Conservation (phyloP, 1,139 yeast species). For the Hansenula lynferdii region DNA sequence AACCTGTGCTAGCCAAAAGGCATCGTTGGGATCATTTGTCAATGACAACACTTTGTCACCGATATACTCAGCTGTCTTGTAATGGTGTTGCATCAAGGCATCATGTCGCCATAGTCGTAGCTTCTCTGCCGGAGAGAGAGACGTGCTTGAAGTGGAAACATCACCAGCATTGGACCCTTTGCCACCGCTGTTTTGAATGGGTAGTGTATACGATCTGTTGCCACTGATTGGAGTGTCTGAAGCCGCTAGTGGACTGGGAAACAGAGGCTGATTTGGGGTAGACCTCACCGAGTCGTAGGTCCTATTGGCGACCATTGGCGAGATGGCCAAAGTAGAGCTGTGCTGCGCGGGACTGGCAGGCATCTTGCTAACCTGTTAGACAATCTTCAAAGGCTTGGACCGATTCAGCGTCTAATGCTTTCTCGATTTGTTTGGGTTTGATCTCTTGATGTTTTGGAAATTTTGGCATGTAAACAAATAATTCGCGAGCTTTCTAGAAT, state of each 20-base stretch:
- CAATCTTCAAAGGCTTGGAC: not conserved
- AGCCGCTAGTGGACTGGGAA: slow-evolving; percentile 22
- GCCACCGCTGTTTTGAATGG: slow-evolving; percentile 1
- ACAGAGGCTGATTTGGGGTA: slow-evolving; percentile 22
- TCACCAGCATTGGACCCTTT: not conserved
- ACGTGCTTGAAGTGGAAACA: not conserved
- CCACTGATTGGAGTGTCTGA: too few species aligned
- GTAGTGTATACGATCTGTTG: too few species aligned
- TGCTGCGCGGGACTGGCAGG: slow-evolving; percentile 28
- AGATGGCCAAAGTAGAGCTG: slow-evolving; percentile 26
- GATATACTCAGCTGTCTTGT: slow-evolving; percentile 82
- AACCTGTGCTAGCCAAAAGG: slow-evolving; percentile 95
- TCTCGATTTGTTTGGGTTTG: not conserved
- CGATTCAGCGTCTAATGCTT: too few species aligned
- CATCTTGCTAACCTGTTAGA: not conserved
- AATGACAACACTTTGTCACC: slow-evolving; percentile 87
- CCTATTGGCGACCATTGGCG: slow-evolving; percentile 24
- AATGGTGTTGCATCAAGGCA: slow-evolving; percentile 90
- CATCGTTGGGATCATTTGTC: slow-evolving; percentile 80
- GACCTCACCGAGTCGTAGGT: slow-evolving; percentile 20
- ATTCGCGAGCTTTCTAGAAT: not conserved
- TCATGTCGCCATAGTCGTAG: slow-evolving; percentile 92
- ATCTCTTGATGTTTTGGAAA: not conserved
- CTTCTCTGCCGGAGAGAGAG: slow-evolving; percentile 75
- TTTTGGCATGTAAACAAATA: slow-evolving; percentile 2